Base-by-base conservation (phyloP, 2,329 filamentous ascomycete genomes). In the Aspergillus eucalypticola region DNA sequence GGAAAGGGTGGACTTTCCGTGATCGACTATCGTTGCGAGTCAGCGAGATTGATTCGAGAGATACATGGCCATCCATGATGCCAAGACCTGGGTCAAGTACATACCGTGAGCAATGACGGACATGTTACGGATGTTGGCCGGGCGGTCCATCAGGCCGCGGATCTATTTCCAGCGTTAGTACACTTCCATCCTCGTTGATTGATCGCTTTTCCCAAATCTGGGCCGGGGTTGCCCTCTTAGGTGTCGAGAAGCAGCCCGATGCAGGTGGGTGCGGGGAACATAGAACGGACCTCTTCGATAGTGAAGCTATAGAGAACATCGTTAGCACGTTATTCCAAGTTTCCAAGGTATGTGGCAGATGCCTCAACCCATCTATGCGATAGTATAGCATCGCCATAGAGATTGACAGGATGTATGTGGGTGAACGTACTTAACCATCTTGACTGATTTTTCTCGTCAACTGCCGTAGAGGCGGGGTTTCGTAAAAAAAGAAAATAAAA, bases 1-100 rank as follows among this genome's bases (percentile, higher is more conserved):
- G 88, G 94, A 97, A 76, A 99, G 88, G 79, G 95, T 99, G 75
- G 95, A 99, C 85, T 99, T 99, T 86, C 95, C 95, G 88, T 99
- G 95, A 84, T 99, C 95, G 89, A 99, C 87, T 87, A 68, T 64
- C 60, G 50, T 35, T 56, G 32, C 49, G 29, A 27, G 54, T 56
- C 8, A 58, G 50, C 25, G 19, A 8, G 17, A 52, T 23, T 5
- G 2, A 19, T n/a, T 15, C 25, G 17, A 17, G 4, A 21, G 6
- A 23, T 8, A 35, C 2, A 10, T 19, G 19, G 21, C 29, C 8
- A 23, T 46, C 2, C 19, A 32, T 29, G 42, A 11, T 38, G 29
- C 58, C 66, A 52, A 63, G 58, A 3, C 11, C 15, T 8, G 17
- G 21, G 59, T 60, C 8, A 59, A 51, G 8, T 17, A 76, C 83